A percentile compares a stretch with the other conserved stretches of the same genome.
These are phyloP conservation scores for Silybum marianum DNA, from an alignment of 129 eudicot genomes.

Conservation along the genomic window DNA sequence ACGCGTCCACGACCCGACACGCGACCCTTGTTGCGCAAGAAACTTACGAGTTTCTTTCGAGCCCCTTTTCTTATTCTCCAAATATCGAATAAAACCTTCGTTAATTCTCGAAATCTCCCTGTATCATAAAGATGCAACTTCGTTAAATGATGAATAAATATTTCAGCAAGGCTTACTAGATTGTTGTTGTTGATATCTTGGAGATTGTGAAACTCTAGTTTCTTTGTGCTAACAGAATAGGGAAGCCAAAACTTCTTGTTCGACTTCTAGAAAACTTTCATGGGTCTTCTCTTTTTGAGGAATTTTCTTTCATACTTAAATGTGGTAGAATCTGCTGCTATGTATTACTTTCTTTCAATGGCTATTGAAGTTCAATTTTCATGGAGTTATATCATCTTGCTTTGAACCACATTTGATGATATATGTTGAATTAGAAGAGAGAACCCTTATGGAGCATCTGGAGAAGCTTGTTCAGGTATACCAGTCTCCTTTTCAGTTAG, in stretches of 20 bases:
- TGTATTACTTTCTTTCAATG: slow-evolving; percentile 8
- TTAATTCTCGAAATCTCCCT: neutral
- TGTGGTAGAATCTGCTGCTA: slow-evolving; percentile 10
- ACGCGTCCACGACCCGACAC: too few species aligned
- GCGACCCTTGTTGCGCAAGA: too few species aligned
- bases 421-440: slow-evolving; percentile 97
- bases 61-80: too few species aligned
- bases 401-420: slow-evolving; percentile 91
- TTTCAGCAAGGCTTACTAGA: slow-evolving; percentile 70
- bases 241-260: slow-evolving; percentile 46
- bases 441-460: slow-evolving; percentile 88
- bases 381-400: slow-evolving; percentile 91
- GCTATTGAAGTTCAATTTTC: slow-evolving; percentile 82
- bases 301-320: slow-evolving; percentile 3
- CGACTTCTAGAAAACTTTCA: slow-evolving; percentile 65
- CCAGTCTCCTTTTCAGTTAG: slow-evolving; percentile 9
- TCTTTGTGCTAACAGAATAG: slow-evolving; percentile 44
- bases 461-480: slow-evolving; percentile 97
- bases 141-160: slow-evolving; percentile 59
- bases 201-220: slow-evolving; percentile 42
- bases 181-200: slow-evolving; percentile 12
- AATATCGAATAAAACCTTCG: too few species aligned
- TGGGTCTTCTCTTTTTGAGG: slow-evolving; percentile 43
- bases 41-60: too few species aligned
- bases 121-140: slow-evolving; percentile 36